These are phyloP conservation scores for Pseudonectria foliicola DNA, from an alignment of 2,329 filamentous ascomycete species.

Conservation along the genomic window DNA sequence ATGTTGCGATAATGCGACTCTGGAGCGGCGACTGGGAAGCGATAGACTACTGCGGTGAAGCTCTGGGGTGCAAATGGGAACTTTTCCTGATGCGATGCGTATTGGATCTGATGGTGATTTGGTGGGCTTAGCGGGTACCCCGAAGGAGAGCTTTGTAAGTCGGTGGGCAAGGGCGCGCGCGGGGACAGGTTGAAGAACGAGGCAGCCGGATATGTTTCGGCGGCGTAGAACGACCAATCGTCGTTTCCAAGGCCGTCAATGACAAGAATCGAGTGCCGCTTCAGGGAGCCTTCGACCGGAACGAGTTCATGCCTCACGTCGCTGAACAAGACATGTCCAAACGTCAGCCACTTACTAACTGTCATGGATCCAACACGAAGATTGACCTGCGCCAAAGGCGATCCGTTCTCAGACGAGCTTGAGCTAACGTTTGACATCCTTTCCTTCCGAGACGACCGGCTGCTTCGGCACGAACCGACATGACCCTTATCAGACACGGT, in stretches of 20 bases:
- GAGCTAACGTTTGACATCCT: constrained; percentile 40
- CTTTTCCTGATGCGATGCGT: constrained; percentile 52
- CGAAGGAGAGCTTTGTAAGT: constrained; percentile 33
- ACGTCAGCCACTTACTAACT: constrained; percentile 81
- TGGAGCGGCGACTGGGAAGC: constrained; percentile 65
- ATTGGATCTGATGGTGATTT: constrained; percentile 72
- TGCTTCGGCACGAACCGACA: constrained; percentile 22
- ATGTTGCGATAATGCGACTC: constrained; percentile 64
- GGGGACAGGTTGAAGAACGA: constrained; percentile 72
- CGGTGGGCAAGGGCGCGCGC: constrained; percentile 42
- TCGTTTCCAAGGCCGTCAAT: constrained; percentile 80
- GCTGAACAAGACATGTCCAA: constrained; percentile 76
- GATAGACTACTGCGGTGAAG: constrained; percentile 69
- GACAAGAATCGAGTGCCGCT: constrained; percentile 61
- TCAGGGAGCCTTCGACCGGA: constrained; percentile 26
- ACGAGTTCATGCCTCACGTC: constrained; percentile 66
- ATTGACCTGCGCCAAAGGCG: constrained; percentile 64
- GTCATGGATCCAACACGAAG: constrained; percentile 74
- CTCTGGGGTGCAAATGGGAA: constrained; percentile 72
- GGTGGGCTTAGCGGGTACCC: constrained; percentile 50
- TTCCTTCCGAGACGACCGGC: constrained; percentile 24
- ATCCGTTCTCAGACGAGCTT: constrained; percentile 47
- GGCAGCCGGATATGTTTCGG: constrained; percentile 68
- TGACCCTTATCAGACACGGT: constrained; percentile 19
- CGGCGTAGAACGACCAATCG: constrained; percentile 83